phyloP scores from a whole-genome alignment of 768 basidiomycete genomes.

The Tulasnella sp. region DNA sequence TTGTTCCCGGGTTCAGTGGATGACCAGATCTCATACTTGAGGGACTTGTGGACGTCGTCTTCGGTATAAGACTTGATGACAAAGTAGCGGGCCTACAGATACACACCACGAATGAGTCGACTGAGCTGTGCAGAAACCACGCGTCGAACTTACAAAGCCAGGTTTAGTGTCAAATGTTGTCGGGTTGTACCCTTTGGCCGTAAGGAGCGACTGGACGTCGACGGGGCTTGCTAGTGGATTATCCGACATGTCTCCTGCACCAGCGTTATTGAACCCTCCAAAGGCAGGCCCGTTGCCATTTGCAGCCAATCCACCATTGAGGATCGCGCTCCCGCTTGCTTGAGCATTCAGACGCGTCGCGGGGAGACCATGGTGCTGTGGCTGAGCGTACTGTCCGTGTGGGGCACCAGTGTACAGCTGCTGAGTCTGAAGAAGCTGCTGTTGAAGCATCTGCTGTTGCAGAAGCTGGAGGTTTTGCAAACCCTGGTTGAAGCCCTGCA shows the following conservation, averaged over 20 bases:
- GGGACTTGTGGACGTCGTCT: conserved; percentile 96
- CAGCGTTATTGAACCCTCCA: neutral
- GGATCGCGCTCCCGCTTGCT: neutral
- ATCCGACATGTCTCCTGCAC: neutral
- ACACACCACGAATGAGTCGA: neutral
- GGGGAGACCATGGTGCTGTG: conserved; percentile 12
- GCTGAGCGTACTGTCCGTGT: conserved; percentile 18
- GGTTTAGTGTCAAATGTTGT: conserved; percentile 74
- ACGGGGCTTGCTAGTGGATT: conserved; percentile 55
- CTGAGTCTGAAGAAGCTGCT: conserved; percentile 16
- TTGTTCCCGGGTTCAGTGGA: conserved; percentile 97
- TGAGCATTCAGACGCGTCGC: conserved; percentile 17
- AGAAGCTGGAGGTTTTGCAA: conserved; percentile 21
- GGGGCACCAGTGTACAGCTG: conserved; percentile 22
- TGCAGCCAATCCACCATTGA: neutral
- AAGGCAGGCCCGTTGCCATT: conserved; percentile 11
- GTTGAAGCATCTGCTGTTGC: conserved; percentile 24
- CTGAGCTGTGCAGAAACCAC: conserved; percentile 7
- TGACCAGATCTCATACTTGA: conserved; percentile 97
- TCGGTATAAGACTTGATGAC: conserved; percentile 99
- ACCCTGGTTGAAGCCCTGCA: conserved; percentile 1
- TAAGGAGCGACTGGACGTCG: conserved; percentile 78
- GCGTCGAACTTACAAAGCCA: conserved; percentile 48
- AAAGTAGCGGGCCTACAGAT: conserved; percentile 72
- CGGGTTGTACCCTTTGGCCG: conserved; percentile 88